Conservation (phyloP, 2,329 filamentous ascomycete species). For the Ophiocordyceps australis region DNA sequence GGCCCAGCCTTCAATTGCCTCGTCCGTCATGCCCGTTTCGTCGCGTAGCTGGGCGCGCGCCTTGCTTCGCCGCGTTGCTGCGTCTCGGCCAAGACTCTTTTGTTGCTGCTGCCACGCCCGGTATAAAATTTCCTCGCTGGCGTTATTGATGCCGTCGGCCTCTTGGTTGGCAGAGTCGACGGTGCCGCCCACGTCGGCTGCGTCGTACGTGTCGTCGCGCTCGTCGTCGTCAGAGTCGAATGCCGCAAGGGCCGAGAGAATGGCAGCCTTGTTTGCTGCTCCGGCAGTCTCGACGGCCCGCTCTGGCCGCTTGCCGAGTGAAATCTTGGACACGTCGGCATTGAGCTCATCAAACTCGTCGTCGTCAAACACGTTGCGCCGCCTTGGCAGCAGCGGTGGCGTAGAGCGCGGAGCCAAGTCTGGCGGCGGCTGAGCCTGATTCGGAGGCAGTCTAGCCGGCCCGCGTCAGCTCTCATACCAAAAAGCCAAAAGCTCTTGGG, state of each 20-base stretch:
- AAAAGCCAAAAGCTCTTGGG: too few relatives aligned
- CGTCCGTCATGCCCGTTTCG: conserved; percentile 79
- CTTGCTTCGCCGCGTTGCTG: conserved; percentile 46
- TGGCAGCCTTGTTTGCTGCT: conserved; percentile 64
- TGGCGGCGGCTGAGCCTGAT: conserved; percentile 6
- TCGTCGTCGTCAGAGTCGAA: conserved; percentile 95
- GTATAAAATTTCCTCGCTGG: conserved; percentile 57
- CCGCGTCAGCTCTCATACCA: too few relatives aligned
- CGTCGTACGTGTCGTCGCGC: conserved; percentile 90
- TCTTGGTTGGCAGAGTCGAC: conserved; percentile 52
- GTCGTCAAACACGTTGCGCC: conserved; percentile 62
- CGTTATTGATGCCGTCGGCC: conserved; percentile 25
- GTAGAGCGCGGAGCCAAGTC: conserved; percentile 41
- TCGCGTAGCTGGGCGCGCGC: conserved; percentile 46
- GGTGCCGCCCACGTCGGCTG: conserved; percentile 76
- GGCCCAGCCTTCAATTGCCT: conserved; percentile 86
- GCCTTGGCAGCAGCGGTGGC: conserved; percentile 33
- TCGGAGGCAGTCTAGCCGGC: too few relatives aligned
- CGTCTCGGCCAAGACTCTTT: conserved; percentile 52
- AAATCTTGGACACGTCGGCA: conserved; percentile 48
- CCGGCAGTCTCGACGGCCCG: conserved; percentile 53
- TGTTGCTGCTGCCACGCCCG: conserved; percentile 47
- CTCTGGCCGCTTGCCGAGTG: conserved; percentile 54
- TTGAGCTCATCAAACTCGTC: conserved; percentile 62
- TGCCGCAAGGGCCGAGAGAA: conserved; percentile 68